Conservation (phyloP, 73 alveolate genomes). For the Tetrahymena elliotti region DNA sequence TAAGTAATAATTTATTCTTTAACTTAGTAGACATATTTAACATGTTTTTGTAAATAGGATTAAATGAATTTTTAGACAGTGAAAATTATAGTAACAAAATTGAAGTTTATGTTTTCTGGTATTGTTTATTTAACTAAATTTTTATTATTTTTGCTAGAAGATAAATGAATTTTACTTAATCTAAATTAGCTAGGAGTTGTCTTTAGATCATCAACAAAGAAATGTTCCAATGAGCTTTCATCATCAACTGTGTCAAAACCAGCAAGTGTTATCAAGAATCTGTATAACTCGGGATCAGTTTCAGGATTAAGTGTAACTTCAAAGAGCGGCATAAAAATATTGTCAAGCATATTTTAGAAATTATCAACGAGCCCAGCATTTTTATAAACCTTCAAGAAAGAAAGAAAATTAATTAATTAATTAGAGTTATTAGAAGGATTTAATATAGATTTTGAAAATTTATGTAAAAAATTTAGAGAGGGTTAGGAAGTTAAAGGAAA, state of each 20-base stretch:
- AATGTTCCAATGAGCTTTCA: slow-evolving; percentile 48
- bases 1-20: too few species aligned
- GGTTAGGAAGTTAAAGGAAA: background rate
- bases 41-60: too few species aligned
- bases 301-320: slow-evolving; percentile 35
- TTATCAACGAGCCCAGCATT: slow-evolving; percentile 38
- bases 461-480: too few species aligned
- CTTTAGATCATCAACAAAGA: slow-evolving; percentile 25
- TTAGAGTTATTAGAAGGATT: background rate
- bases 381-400: slow-evolving; percentile 36
- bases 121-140: too few species aligned
- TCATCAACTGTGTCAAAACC: slow-evolving; percentile 77
- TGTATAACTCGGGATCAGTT: slow-evolving; percentile 18
- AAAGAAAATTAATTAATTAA: background rate
- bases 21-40: too few species aligned
- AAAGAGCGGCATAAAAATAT: slow-evolving; percentile 41
- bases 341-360: slow-evolving; percentile 63
- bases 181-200: background rate
- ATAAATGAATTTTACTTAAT: background rate
- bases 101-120: background rate
- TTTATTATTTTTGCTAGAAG: background rate
- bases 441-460: too few species aligned
- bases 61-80: too few species aligned
- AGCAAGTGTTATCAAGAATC: slow-evolving; percentile 8
- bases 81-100: too few species aligned